These are phyloP conservation scores for Leccinum imitatum DNA, from an alignment of 768 basidiomycete genomes.

Conservation along the genomic window DNA sequence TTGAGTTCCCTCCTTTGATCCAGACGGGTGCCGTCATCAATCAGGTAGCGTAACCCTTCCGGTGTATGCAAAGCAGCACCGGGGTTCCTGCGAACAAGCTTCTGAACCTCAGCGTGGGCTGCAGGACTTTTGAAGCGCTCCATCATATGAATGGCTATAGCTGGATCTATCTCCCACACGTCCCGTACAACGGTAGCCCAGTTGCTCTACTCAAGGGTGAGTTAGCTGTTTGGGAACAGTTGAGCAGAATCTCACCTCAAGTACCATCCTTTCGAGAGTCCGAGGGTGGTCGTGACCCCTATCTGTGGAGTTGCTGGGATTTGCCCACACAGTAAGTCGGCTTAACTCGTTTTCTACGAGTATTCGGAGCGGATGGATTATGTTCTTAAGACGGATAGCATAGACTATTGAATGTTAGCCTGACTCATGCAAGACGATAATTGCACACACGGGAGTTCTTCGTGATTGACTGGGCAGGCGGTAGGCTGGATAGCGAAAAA, in stretches of 20 bases:
- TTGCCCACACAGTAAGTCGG: constrained; percentile 85
- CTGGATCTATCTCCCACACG: constrained; percentile 82
- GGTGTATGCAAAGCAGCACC: constrained; percentile 68
- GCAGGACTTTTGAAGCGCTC: constrained; percentile 79
- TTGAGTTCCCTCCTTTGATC: constrained; percentile 67
- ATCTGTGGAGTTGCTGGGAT: constrained; percentile 75
- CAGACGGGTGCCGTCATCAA: constrained; percentile 69
- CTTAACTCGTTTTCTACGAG: constrained; percentile 90
- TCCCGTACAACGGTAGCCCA: constrained; percentile 72
- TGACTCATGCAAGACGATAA: not conserved
- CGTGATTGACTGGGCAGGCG: constrained; percentile 46
- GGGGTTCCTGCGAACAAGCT: constrained; percentile 72
- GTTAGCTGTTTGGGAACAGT: not conserved
- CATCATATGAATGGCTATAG: constrained; percentile 77
- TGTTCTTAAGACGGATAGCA: constrained; percentile 55
- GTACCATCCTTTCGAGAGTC: constrained; percentile 54
- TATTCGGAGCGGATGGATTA: constrained; percentile 74
- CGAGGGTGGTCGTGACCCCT: constrained; percentile 63
- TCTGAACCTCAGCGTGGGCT: constrained; percentile 70
- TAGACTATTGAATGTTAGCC: constrained; percentile 46
- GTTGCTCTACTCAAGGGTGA: constrained; percentile 40
- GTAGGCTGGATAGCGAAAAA: constrained; percentile 59
- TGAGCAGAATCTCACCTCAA: constrained; percentile 49
- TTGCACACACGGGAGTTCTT: constrained; percentile 41
- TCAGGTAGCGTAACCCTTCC: constrained; percentile 77